phyloP scores from a whole-genome alignment of 441 rosid species.

The Geranium incanum region DNA sequence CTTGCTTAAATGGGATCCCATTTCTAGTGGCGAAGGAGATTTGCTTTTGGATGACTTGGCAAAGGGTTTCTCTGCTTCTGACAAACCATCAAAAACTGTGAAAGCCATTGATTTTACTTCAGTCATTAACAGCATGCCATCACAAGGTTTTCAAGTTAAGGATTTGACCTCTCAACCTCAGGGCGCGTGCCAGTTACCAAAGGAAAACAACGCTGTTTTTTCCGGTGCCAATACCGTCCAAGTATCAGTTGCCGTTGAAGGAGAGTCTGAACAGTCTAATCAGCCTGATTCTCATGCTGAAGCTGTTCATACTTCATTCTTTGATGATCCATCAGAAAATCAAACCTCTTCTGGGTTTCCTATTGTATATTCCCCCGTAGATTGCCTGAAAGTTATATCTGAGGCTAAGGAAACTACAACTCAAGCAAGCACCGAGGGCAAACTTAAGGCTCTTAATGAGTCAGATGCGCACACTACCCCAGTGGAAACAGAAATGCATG shows the following conservation, averaged over 20 bases:
- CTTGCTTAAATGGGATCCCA: constrained; percentile 76
- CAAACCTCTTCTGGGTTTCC: constrained; percentile 7
- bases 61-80: constrained; percentile 46
- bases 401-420: constrained; percentile 23
- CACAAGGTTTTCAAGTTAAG: constrained; percentile 45
- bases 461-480: constrained; percentile 12
- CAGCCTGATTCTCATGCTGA: constrained; percentile 12
- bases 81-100: constrained; percentile 30
- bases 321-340: constrained; percentile 19
- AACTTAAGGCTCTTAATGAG: constrained; percentile 13
- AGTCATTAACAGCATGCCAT: constrained; percentile 38
- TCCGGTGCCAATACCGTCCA: constrained; percentile 12
- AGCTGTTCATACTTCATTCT: constrained; percentile 20
- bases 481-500: constrained; percentile 16
- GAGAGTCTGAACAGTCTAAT: constrained; percentile 18
- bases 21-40: constrained; percentile 87
- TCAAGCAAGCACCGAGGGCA: constrained; percentile 15
- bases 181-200: constrained; percentile 23
- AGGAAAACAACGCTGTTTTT: constrained; percentile 8
- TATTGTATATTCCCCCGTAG: constrained; percentile 6
- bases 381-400: constrained; percentile 16
- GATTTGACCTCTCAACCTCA: constrained; percentile 33
- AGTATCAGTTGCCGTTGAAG: constrained; percentile 18
- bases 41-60: constrained; percentile 58
- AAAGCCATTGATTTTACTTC: constrained; percentile 61